Percentiles rank a stretch among this genome's conserved stretches.
phyloP scores from a whole-genome alignment of 1,284 basidiomycete genomes.

The Agaricales sp. region DNA sequence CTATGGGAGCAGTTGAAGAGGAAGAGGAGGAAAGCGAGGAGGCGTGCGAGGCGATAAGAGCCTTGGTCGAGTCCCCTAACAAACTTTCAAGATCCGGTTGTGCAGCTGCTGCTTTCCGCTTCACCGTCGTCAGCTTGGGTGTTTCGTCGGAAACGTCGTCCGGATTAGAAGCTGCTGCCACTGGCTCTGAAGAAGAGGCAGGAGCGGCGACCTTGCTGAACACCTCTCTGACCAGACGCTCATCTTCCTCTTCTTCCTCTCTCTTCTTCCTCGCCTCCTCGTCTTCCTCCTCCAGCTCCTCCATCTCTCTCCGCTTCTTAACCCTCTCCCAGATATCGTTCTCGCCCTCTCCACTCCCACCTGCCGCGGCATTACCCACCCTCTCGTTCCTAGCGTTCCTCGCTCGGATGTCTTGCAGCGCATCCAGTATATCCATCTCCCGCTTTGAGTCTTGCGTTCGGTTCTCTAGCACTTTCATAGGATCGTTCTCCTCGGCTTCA shows the following conservation, averaged over 20 bases:
- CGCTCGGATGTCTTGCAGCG: conserved; percentile 88
- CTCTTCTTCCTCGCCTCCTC: conserved; percentile 55
- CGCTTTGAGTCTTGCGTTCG: conserved; percentile 86
- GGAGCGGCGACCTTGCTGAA: conserved; percentile 63
- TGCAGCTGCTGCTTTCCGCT: conserved; percentile 65
- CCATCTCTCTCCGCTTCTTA: conserved; percentile 49
- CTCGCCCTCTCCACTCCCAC: conserved; percentile 53
- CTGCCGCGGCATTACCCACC: conserved; percentile 51
- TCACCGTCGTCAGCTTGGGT: conserved; percentile 52
- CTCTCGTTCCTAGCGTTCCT: conserved; percentile 89
- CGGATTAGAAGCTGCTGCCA: conserved; percentile 17
- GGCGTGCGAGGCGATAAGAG: conserved; percentile 41
- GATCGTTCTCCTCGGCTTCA: conserved; percentile 87
- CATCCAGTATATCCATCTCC: conserved; percentile 98
- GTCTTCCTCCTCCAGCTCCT: conserved; percentile 56
- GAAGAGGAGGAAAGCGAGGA: neutral
- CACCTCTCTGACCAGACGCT: conserved; percentile 76
- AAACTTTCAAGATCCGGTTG: conserved; percentile 67
- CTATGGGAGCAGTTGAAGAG: conserved; percentile 28
- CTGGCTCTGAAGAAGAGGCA: conserved; percentile 14
- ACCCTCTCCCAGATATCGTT: conserved; percentile 47
- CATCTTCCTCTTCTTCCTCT: conserved; percentile 83
- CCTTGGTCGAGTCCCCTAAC: conserved; percentile 62
- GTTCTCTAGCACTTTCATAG: conserved; percentile 95
- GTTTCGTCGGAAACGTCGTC: conserved; percentile 20